These are phyloP conservation scores for Paraphoma chrysanthemicola DNA, from an alignment of 2,329 filamentous ascomycete genomes.

Conservation along the genomic window DNA sequence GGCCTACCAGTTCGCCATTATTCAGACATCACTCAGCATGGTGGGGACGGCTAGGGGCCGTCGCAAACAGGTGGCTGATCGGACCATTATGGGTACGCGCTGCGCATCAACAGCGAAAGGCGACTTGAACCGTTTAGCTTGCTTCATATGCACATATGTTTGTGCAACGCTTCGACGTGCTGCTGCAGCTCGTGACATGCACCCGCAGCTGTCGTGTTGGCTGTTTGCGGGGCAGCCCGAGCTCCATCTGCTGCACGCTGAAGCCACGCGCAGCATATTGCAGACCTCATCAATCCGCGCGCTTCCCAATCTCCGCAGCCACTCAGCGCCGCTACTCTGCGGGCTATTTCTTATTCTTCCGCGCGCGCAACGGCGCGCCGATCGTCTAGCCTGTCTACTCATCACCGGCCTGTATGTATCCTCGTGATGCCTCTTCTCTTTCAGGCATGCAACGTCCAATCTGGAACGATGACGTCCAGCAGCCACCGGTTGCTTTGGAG, in stretches of 20 bases:
- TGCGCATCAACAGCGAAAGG: background rate
- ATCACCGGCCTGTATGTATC: background rate
- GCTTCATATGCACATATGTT: conserved; percentile 2
- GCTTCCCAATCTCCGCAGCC: conserved; percentile 14
- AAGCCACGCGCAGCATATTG: conserved; percentile 15
- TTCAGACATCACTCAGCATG: conserved; percentile 44
- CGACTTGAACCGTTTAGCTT: background rate
- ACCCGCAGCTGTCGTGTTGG: background rate
- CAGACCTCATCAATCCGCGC: conserved; percentile 10
- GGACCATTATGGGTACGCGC: background rate
- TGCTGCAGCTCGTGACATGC: conserved; percentile 1
- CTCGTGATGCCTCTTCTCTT: conserved; percentile 5
- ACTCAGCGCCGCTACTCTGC: background rate
- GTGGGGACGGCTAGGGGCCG: background rate
- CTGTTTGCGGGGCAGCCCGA: conserved; percentile 13
- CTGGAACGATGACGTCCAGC: background rate
- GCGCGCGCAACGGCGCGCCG: conserved; percentile 15
- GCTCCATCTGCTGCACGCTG: background rate
- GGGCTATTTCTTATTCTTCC: conserved; percentile 6
- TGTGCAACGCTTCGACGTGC: conserved; percentile 1
- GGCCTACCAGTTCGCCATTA: conserved; percentile 28
- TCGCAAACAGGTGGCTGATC: background rate
- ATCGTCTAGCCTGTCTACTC: conserved; percentile 9
- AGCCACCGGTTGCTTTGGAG: conserved; percentile 1
- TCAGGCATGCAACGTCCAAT: conserved; percentile 4